phyloP scores from a whole-genome alignment of 208 protist genomes.

The Acanthamoeba castellanii region DNA sequence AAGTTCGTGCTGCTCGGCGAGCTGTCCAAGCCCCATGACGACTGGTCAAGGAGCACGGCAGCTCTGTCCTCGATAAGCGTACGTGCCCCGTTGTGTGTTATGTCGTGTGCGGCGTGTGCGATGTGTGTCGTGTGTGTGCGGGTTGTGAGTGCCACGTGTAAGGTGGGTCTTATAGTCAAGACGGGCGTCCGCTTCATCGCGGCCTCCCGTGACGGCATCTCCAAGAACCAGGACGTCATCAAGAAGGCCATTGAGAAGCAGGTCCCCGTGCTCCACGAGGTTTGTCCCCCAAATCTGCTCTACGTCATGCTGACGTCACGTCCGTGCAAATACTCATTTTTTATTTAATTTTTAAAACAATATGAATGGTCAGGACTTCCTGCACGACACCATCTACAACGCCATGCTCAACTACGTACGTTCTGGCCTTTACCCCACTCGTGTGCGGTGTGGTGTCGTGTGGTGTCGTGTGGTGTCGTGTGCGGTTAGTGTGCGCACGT shows the following conservation, averaged over 20 bases:
- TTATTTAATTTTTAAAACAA: no score
- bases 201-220: constrained; percentile 27
- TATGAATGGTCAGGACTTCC: neutral
- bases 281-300: neutral
- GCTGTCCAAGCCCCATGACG: constrained; percentile 43
- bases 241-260: constrained; percentile 66
- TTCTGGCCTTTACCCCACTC: neutral
- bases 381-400: constrained; percentile 62
- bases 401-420: constrained; percentile 50
- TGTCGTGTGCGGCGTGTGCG: no score
- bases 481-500: no score
- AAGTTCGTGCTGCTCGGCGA: constrained; percentile 65
- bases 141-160: no score
- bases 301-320: neutral
- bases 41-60: constrained; percentile 62
- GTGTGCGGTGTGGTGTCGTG: neutral
- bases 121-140: neutral
- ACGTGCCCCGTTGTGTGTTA: neutral
- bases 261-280: constrained; percentile 34
- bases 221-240: constrained; percentile 62
- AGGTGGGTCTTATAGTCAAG: neutral
- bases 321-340: neutral
- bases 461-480: no score
- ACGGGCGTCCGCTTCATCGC: constrained; percentile 27
- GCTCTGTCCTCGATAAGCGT: constrained; percentile 15